These are phyloP conservation scores for Actinomortierella ambigua DNA, from an alignment of 371 early-diverging fungal genomes.

Conservation along the genomic window DNA sequence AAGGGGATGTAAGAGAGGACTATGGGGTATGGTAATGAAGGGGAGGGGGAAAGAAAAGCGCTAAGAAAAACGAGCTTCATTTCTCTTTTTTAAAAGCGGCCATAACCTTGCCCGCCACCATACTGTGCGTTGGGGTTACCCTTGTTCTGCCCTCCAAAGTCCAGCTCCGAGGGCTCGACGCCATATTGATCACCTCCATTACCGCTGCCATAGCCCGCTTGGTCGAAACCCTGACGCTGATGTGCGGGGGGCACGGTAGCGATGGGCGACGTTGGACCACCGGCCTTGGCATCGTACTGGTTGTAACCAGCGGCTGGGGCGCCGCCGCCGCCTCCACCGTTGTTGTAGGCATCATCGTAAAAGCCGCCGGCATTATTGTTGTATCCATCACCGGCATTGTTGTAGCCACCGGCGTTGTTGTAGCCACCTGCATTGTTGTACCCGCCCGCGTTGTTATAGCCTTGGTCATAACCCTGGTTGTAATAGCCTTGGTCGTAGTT, in stretches of 20 bases:
- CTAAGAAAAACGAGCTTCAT: constrained; percentile 10
- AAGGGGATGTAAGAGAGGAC: background rate
- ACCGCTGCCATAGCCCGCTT: constrained; percentile 7
- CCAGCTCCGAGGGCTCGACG: constrained; percentile 35
- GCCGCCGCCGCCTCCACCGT: too few relatives aligned
- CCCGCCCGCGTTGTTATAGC: constrained; percentile 13
- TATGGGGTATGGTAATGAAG: background rate
- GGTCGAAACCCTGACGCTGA: background rate
- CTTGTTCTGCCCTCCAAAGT: constrained; percentile 24
- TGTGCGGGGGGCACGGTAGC: too few relatives aligned
- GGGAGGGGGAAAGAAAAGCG: background rate
- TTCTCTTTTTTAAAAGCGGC: constrained; percentile 2
- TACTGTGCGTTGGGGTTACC: constrained; percentile 6
- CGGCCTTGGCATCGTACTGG: too few relatives aligned
- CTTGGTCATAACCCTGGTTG: constrained; percentile 16
- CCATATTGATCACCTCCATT: constrained; percentile 22
- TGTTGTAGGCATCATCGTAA: too few relatives aligned
- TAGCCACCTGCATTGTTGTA: constrained; percentile 17
- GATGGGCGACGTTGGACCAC: too few relatives aligned
- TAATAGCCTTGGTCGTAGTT: constrained; percentile 21
- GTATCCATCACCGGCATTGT: constrained; percentile 3
- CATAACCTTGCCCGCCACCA: constrained; percentile 17
- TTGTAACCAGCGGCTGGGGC: too few relatives aligned
- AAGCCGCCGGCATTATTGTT: too few relatives aligned
- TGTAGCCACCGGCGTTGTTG: constrained; percentile 27